Evolutionary conservation across 106 monocot genomes (phyloP), one percentile per base, ranked within the genome.

Genomic region (Dendrobium nobile): DNA sequence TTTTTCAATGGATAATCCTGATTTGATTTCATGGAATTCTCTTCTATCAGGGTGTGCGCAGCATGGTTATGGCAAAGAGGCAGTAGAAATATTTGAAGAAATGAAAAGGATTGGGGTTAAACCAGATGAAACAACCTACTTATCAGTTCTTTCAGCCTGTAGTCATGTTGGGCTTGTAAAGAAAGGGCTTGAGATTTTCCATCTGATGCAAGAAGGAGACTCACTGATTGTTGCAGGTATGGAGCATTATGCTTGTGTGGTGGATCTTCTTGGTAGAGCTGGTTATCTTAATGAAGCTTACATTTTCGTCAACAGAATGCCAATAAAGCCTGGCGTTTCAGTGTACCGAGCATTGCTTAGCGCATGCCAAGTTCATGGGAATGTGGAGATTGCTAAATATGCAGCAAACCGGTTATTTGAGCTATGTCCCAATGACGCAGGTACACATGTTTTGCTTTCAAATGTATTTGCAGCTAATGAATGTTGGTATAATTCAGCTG

Each of bases 231-330:
- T 18, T 68, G 80, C 80, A 4, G 77, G 54, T 9, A 42, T 65
- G 40, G 82, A 90, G 73, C 92, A 92, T 78, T 92, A 93, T 67
- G 78, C 90, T n/a, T 90, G 85, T 75, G 55, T 93, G 45, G 86
- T 93, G 18, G 88, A 88, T 79, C 88, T 93, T 82, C 83, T 90
- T 22, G 80, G 92, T 37, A 77, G 89, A 27, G 88, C 88, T 22
- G 92, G 89, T 7, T 77, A 73, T 79, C 81, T 92, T 16, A 9
- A 75, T 13, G 86, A 86, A 75, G 88, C 88, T 11, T 82, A 86
- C 64, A 31, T 81, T n/a, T 82, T 90, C 26, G 55, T 90, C 24
- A 79, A 86, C 6, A 78, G 27, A 13, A 86, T 92, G 82, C 93
- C 85, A 4, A 64, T 90, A 80, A 84, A 58, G 45, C 88, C 87